Conservation (phyloP, 108 stramenopile species). For the Mayamaea pseudoterrestris region DNA sequence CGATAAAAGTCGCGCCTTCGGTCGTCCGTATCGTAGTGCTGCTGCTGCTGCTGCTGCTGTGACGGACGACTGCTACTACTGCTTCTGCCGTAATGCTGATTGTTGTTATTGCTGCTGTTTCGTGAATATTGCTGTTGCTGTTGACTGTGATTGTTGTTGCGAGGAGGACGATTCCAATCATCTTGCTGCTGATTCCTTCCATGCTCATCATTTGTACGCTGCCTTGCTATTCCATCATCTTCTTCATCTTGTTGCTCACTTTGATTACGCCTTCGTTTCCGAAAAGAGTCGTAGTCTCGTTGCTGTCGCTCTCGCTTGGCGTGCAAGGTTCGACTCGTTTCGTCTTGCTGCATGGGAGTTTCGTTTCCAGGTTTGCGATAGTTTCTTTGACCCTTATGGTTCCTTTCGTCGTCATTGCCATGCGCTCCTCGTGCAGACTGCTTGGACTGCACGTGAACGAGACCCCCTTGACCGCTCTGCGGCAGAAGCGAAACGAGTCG, state of each 20-base stretch:
- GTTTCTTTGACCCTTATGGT: slow-evolving; percentile 11
- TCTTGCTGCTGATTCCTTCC: neutral
- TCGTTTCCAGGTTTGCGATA: slow-evolving; percentile 30
- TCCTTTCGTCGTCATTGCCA: slow-evolving; percentile 18
- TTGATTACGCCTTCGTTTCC: neutral
- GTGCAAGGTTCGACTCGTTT: slow-evolving; percentile 33
- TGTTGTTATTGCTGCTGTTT: too few species aligned
- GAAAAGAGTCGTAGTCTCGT: slow-evolving; percentile 12
- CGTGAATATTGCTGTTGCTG: too few species aligned
- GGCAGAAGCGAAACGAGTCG: slow-evolving; percentile 57
- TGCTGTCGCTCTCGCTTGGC: slow-evolving; percentile 12
- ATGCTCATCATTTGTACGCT: neutral
- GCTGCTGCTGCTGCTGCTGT: too few species aligned
- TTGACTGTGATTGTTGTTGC: too few species aligned
- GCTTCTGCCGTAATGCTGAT: too few species aligned
- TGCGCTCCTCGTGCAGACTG: slow-evolving; percentile 44
- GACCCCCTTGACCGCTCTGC: slow-evolving; percentile 35
- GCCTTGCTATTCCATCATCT: neutral
- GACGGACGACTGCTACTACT: too few species aligned
- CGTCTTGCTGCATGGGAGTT: slow-evolving; percentile 64
- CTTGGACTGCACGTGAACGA: slow-evolving; percentile 10
- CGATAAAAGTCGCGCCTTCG: too few species aligned
- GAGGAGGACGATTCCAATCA: neutral
- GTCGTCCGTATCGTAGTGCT: too few species aligned
- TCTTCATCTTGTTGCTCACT: neutral